Evolutionary conservation across 257 asterid species (phyloP).

Genomic region (Echites panduratus): DNA sequence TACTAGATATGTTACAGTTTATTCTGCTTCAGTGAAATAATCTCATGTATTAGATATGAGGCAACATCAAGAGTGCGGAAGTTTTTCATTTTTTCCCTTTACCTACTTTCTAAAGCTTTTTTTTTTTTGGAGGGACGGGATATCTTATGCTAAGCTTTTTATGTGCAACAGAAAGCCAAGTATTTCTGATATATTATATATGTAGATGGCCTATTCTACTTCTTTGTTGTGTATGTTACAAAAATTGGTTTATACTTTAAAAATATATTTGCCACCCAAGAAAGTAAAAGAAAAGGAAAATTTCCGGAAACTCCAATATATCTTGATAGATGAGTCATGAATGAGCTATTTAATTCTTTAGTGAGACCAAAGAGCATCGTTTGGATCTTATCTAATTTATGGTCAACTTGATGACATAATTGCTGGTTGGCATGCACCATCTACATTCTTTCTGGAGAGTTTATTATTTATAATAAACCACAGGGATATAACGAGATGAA

Average conservation of each 20-base stretch:
- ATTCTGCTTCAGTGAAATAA: not conserved
- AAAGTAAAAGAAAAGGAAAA: too few species aligned
- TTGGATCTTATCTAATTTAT: not conserved
- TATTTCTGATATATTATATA: too few species aligned
- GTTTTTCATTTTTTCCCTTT: too few species aligned
- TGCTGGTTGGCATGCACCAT: not conserved
- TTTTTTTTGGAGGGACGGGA: too few species aligned
- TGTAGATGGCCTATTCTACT: too few species aligned
- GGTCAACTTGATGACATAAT: not conserved
- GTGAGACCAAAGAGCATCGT: not conserved
- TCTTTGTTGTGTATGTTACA: not conserved
- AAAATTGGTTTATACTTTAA: not conserved
- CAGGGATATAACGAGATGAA: conserved; percentile 24
- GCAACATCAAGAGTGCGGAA: too few species aligned
- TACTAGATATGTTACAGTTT: not conserved
- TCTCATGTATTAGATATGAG: not conserved
- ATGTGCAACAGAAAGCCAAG: too few species aligned
- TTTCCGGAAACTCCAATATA: not conserved
- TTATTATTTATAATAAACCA: conserved; percentile 2
- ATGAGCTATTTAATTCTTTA: not conserved
- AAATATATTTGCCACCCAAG: too few species aligned
- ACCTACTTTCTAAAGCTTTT: too few species aligned
- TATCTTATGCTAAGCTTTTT: too few species aligned
- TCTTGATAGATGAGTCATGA: not conserved
- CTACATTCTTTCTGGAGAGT: not conserved